phyloP scores from a whole-genome alignment of 148 eudicot species.

The Silene latifolia region DNA sequence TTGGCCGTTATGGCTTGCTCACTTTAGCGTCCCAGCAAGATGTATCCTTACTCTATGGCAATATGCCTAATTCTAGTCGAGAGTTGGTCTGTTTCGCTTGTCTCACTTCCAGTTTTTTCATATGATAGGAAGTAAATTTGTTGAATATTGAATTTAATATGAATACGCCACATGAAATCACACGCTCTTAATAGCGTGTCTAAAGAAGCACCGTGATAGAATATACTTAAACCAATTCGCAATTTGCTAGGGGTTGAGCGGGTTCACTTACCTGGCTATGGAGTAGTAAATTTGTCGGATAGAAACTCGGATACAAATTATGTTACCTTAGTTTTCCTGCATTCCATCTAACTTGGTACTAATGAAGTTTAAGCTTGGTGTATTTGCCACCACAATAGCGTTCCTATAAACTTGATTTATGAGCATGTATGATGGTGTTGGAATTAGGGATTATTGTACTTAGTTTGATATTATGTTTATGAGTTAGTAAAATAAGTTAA shows the following conservation, averaged over 20 bases:
- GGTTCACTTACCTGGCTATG: neutral
- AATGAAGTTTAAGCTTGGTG: neutral
- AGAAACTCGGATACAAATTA: neutral
- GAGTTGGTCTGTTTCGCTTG: no score
- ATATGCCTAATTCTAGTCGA: no score
- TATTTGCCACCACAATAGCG: neutral
- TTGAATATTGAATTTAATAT: no score
- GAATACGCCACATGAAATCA: no score
- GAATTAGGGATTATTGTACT: slow-evolving; percentile 9
- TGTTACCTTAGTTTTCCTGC: neutral
- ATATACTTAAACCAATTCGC: neutral
- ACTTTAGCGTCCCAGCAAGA: no score
- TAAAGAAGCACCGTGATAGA: neutral
- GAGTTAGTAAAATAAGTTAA: neutral
- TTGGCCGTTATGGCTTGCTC: no score
- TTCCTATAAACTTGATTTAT: neutral
- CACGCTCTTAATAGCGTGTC: neutral
- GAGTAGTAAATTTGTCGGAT: neutral
- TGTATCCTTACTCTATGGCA: no score
- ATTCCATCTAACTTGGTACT: no score
- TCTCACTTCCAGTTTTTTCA: no score
- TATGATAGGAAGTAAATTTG: no score
- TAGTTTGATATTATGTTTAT: neutral
- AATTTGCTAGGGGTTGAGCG: no score
- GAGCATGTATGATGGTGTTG: neutral